These are phyloP conservation scores for Plenodomus lindquistii DNA, from an alignment of 2,329 filamentous ascomycete genomes.

Conservation along the genomic window DNA sequence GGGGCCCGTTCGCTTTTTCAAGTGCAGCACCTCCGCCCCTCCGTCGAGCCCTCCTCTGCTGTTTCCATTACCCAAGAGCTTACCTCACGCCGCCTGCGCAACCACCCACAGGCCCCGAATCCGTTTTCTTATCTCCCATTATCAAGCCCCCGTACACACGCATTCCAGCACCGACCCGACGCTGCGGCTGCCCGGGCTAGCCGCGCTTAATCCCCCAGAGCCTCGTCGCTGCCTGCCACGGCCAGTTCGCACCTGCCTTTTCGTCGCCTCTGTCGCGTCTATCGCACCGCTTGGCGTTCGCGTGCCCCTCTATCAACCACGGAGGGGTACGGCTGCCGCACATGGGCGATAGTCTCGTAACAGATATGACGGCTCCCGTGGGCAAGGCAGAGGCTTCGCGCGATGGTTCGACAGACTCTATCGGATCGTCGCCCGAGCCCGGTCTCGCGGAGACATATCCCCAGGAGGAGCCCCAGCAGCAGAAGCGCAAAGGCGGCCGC, in stretches of 20 bases:
- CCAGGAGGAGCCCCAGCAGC: conserved; percentile 55
- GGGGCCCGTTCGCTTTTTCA: conserved; percentile 40
- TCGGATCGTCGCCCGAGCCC: conserved; percentile 54
- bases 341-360: conserved; percentile 55
- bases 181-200: conserved; percentile 35
- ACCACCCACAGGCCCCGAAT: conserved; percentile 39
- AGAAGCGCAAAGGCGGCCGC: conserved; percentile 95
- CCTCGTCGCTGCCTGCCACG: conserved; percentile 24
- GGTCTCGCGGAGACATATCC: conserved; percentile 48
- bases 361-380: conserved; percentile 50
- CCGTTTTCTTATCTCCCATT: conserved; percentile 49
- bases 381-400: conserved; percentile 50
- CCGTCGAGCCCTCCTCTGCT: conserved; percentile 28
- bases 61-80: conserved; percentile 55
- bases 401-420: conserved; percentile 53
- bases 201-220: conserved; percentile 45
- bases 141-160: conserved; percentile 46
- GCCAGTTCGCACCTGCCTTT: too few relatives aligned
- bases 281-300: conserved; percentile 38
- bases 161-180: conserved; percentile 39
- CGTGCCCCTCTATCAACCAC: conserved; percentile 43
- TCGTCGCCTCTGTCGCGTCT: conserved; percentile 39
- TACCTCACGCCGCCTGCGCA: conserved; percentile 51
- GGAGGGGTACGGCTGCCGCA: conserved; percentile 52
- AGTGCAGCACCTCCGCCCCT: conserved; percentile 41